These are phyloP conservation scores for Lichenothelia convexa DNA, from an alignment of 495 filamentous ascomycete genomes.

Conservation along the genomic window DNA sequence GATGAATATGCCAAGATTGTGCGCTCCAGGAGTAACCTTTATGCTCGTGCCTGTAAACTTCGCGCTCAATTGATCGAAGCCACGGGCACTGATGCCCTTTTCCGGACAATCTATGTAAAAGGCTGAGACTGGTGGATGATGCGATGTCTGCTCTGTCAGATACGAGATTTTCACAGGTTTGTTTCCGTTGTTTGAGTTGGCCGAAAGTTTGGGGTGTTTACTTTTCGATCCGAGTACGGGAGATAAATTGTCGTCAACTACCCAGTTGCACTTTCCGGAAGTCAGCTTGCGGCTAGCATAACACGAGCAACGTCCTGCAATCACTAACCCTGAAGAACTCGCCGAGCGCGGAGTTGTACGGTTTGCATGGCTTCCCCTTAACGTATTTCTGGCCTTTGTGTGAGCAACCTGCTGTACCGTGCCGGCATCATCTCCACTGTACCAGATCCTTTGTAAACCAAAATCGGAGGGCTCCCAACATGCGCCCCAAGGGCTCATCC, in stretches of 20 bases:
- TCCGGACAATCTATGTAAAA: slow-evolving; percentile 89
- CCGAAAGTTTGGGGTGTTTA: background rate
- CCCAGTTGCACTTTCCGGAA: slow-evolving; percentile 67
- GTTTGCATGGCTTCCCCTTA: slow-evolving; percentile 95
- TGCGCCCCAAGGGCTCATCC: slow-evolving; percentile 75
- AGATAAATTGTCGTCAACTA: slow-evolving; percentile 43
- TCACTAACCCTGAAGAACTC: slow-evolving; percentile 80
- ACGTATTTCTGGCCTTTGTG: slow-evolving; percentile 60
- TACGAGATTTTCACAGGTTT: slow-evolving; percentile 65
- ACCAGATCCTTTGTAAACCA: slow-evolving; percentile 97
- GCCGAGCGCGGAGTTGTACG: slow-evolving; percentile 92
- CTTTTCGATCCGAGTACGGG: background rate
- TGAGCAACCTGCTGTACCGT: slow-evolving; percentile 2
- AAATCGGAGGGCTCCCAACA: slow-evolving; percentile 82
- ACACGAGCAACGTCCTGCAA: no score
- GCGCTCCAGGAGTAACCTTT: slow-evolving; percentile 73
- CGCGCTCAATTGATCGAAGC: slow-evolving; percentile 88
- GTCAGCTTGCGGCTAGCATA: no score
- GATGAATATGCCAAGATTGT: slow-evolving; percentile 93
- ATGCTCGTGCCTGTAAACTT: slow-evolving; percentile 96
- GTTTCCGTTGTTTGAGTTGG: slow-evolving; percentile 14
- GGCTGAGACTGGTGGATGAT: slow-evolving; percentile 92
- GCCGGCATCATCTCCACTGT: slow-evolving; percentile 8
- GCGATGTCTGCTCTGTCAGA: slow-evolving; percentile 93
- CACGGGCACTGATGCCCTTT: slow-evolving; percentile 71